phyloP scores from a whole-genome alignment of 176 grass and related monocot genomes.

The Melocanna baccifera region DNA sequence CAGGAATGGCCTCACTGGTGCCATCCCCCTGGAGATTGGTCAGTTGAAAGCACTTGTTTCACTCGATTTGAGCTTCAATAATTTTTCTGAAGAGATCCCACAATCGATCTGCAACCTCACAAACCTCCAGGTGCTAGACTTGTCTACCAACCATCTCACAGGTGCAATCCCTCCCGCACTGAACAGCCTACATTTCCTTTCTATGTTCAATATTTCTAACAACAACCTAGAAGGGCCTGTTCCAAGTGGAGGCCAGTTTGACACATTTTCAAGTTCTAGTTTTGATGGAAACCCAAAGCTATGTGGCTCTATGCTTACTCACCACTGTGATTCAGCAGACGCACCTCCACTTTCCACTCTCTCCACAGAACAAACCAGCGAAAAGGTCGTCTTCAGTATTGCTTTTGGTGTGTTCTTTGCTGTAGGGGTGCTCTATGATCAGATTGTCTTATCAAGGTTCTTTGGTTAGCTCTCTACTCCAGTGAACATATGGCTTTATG shows the following conservation, averaged over 20 bases:
- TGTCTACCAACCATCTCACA: slow-evolving; percentile 35
- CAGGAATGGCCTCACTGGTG: slow-evolving; percentile 8
- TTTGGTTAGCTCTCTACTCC: slow-evolving; percentile 11
- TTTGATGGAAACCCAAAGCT: slow-evolving; percentile 38
- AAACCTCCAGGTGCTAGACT: slow-evolving; percentile 6
- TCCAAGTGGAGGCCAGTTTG: slow-evolving; percentile 21
- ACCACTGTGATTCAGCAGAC: not conserved
- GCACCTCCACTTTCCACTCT: not conserved
- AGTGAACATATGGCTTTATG: not conserved
- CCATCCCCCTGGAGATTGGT: slow-evolving; percentile 31
- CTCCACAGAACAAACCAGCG: not conserved
- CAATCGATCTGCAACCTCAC: slow-evolving; percentile 19
- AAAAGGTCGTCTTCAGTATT: not conserved
- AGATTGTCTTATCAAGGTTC: not conserved
- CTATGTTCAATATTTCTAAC: slow-evolving; percentile 28
- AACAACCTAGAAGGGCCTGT: slow-evolving; percentile 35
- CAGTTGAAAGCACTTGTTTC: slow-evolving; percentile 14
- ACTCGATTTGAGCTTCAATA: slow-evolving; percentile 17
- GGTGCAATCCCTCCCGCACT: not conserved
- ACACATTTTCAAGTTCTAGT: slow-evolving; percentile 36
- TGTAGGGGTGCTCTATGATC: not conserved
- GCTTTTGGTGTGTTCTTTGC: not conserved
- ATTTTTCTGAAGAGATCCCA: slow-evolving; percentile 19
- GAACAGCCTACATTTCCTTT: slow-evolving; percentile 36
- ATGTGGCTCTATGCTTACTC: slow-evolving; percentile 26